These are phyloP conservation scores for Boletus vinaceobasis DNA, from an alignment of 768 basidiomycete species.

Conservation along the genomic window DNA sequence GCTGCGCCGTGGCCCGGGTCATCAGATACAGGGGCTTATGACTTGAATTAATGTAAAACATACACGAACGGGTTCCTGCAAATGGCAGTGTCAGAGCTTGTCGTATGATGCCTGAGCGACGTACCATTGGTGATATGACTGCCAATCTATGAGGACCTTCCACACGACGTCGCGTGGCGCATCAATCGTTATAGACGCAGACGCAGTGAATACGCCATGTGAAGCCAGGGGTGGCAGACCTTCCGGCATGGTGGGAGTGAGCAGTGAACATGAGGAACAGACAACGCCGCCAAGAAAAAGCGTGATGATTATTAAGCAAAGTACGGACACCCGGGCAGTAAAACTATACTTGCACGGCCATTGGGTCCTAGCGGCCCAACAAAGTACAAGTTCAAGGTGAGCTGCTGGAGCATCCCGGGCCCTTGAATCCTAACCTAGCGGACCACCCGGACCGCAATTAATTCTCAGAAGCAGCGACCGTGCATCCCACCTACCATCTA, in stretches of 20 bases:
- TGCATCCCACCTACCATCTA: no score
- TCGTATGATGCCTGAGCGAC: constrained; percentile 10
- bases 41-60: constrained; percentile 16
- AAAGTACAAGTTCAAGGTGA: no score
- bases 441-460: no score
- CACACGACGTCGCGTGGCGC: constrained; percentile 62
- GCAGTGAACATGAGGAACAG: no score
- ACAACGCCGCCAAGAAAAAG: no score
- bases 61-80: constrained; percentile 71
- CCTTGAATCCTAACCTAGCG: no score
- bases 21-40: not conserved
- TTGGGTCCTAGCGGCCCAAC: no score
- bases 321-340: no score
- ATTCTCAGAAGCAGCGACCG: no score
- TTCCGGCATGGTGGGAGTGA: not conserved
- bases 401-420: no score
- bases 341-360: no score
- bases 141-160: constrained; percentile 58
- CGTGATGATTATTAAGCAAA: no score
- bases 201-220: constrained; percentile 45
- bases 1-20: constrained; percentile 28
- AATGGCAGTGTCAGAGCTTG: not conserved
- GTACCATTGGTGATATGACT: constrained; percentile 60
- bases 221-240: constrained; percentile 39
- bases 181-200: constrained; percentile 51